These are phyloP conservation scores for Lentinus brumalis DNA, from an alignment of 768 basidiomycete species.

Conservation along the genomic window DNA sequence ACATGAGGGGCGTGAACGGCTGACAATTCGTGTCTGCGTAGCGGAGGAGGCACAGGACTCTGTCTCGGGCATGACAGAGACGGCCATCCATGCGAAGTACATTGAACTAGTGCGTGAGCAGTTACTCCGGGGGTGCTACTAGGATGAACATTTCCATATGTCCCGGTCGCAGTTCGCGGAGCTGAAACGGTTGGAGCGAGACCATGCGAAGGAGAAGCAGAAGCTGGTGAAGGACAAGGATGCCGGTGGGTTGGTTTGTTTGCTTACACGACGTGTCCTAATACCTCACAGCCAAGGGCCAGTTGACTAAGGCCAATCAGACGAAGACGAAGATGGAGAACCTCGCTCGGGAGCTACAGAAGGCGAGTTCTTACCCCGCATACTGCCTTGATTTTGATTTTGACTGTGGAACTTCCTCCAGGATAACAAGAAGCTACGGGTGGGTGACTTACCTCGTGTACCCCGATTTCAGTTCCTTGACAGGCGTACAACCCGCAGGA, in stretches of 20 bases:
- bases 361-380: constrained; percentile 48
- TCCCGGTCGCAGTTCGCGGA: constrained; percentile 70
- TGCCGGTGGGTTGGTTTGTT: constrained; percentile 53
- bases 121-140: constrained; percentile 16
- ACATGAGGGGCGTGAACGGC: neutral
- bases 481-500: constrained; percentile 49
- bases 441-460: constrained; percentile 40
- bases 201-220: constrained; percentile 91
- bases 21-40: constrained; percentile 33
- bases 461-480: constrained; percentile 46
- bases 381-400: constrained; percentile 13
- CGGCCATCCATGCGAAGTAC: constrained; percentile 82
- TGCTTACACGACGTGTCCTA: neutral
- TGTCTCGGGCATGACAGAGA: constrained; percentile 81
- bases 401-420: constrained; percentile 33
- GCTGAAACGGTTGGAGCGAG: constrained; percentile 82
- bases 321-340: constrained; percentile 90
- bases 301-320: constrained; percentile 85
- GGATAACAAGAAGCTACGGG: constrained; percentile 90
- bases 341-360: constrained; percentile 85
- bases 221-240: constrained; percentile 91
- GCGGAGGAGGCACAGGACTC: constrained; percentile 89
- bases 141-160: constrained; percentile 5
- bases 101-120: constrained; percentile 72
- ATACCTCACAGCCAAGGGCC: constrained; percentile 61